Percentiles rank a stretch among this genome's conserved stretches.
Conservation (phyloP, 345 rosid genomes). For the Abelmoschus esculentus region DNA sequence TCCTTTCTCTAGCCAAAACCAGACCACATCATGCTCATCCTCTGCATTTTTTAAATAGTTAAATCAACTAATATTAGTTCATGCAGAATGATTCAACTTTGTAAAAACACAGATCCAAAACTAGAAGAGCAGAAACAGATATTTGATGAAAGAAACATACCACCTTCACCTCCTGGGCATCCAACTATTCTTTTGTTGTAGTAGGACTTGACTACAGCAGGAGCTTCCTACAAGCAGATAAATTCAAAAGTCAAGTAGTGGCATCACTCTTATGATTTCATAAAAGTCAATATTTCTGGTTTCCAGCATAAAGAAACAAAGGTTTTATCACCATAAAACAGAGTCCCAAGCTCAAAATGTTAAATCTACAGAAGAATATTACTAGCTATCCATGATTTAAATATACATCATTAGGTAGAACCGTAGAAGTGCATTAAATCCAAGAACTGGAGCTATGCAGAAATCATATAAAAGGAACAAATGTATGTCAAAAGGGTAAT, state of each 20-base stretch:
- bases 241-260: not conserved
- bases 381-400: not conserved
- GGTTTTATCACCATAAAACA: not conserved
- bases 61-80: not conserved
- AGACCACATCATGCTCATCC: constrained; percentile 91
- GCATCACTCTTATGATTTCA: not conserved
- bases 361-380: not conserved
- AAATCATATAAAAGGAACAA: not conserved
- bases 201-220: not conserved
- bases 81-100: not conserved
- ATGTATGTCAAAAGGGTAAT: not conserved
- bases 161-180: not conserved
- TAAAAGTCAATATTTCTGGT: too few species aligned
- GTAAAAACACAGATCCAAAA: not conserved
- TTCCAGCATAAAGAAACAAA: too few species aligned
- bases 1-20: constrained; percentile 97
- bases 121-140: not conserved
- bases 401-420: not conserved
- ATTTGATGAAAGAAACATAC: not conserved
- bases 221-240: not conserved
- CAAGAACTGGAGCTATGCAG: not conserved
- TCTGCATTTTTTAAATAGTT: constrained; percentile 30
- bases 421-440: not conserved
- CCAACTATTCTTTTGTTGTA: not conserved
- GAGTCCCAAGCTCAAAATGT: not conserved